Base-by-base conservation (phyloP, 176 grass and related monocot genomes). In the Thinopyrum elongatum region DNA sequence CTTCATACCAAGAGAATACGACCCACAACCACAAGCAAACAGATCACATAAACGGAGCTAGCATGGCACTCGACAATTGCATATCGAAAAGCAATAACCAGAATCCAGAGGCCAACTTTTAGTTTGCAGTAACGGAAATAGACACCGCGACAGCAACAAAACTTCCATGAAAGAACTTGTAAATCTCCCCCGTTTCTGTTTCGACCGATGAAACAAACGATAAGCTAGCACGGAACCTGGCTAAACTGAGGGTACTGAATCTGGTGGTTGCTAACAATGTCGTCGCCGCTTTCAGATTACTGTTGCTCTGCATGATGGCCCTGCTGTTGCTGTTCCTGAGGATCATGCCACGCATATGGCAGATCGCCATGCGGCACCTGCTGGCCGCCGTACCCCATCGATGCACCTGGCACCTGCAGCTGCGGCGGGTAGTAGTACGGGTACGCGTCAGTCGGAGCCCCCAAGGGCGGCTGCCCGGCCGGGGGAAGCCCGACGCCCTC, bases 271-370 rank as follows among this genome's bases (percentile, higher is more conserved):
- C 23, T 57, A 57, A 13, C 25, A 19, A 23, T 39, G 65, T 23
- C 39, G 46, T 87, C 67, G 65, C 67, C 85, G 80, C 67, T 87
- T 60, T 35, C 34, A 81, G 82, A 53, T 31, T 84, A 80, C 84
- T 89, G 83, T 9, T 73, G 42, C 42, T 46, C 61, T 64, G 62
- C 78, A 23, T 67, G 38, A 75, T 55, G 41, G n/a, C 79, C 80
- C 35, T 80, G 59, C 34, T 84, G 62, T 19, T 87, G 90, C 36
- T 38, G 35, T 27, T 73, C 70, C 36, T 44, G 36, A 44, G 70
- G 70, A 38, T 73, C 70, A 2, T 44, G 70, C 23, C 39, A 73
- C 36, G 1, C 11, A 73, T 44, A 73, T 2, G n/a, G 44, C 22
- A 15, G 42, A 46, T 41, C 8, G 38, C 38, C 6, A 4, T 34